Evolutionary conservation across 345 rosid genomes (phyloP), one percentile per base, ranked within the genome.

Genomic region (Conringia planisiliqua): DNA sequence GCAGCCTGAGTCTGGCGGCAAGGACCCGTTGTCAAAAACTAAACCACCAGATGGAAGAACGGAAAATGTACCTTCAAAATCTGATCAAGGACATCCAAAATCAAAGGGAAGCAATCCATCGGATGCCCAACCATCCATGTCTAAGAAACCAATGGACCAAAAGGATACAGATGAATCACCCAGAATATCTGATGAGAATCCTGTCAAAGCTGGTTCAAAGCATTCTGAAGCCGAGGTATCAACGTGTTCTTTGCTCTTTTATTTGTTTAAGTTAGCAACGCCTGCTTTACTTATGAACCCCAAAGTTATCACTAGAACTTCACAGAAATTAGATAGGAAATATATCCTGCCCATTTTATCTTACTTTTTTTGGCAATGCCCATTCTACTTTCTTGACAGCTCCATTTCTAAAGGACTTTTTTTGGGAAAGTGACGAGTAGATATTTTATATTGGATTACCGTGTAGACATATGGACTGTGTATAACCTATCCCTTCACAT

Each of bases 141-240:
- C 85, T 8, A 62, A 80, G 71, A 73, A 71, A 66, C 56, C 85
- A 73, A 58, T 66, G 39, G 90, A 81, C 80, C 91, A 83, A 60
- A 92, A 86, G 79, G 86, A 81, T 29, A 55, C 72, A 43, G 94
- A 87, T 67, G 92, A 90, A 75, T 70, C 81, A 42, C 71, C 66
- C 67, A 85, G 73, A 82, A 63, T 55, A 35, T 43, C 64, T 60
- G 98, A 88, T 63, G 97, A 89, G 47, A 80, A 70, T 68, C 29
- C 67, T 27, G 76, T 69, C 57, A 88, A 86, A 85, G 60, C 80
- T 70, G 74, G 82, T 62, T 59, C 76, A 11, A 95, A 81, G 67
- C 77, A 88, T 64, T 57, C 81, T 16, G 96, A 92, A 57, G 58
- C 82, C 14, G 99, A 92, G 98, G 98, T 96, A 33, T 67, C 62